These are phyloP conservation scores for Berberis vulgaris DNA, from an alignment of 164 flowering plant genomes.

Conservation along the genomic window DNA sequence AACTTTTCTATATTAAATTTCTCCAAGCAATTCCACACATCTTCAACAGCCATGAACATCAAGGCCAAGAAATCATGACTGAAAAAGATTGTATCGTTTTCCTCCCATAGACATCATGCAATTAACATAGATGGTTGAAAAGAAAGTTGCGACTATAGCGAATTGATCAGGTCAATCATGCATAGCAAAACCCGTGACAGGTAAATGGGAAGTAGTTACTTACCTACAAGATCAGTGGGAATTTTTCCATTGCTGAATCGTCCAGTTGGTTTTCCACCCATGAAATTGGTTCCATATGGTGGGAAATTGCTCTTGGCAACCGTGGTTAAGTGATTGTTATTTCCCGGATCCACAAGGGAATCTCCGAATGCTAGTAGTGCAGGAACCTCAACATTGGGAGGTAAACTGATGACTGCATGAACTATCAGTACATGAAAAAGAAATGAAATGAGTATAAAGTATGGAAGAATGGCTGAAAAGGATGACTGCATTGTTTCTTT, in stretches of 20 bases:
- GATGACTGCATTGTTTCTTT: slow-evolving; percentile 1
- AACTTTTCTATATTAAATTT: too few relatives aligned
- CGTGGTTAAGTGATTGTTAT: slow-evolving; percentile 36
- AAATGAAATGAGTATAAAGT: background rate
- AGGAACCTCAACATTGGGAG: slow-evolving; percentile 14
- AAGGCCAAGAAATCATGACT: too few relatives aligned
- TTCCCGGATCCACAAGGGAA: slow-evolving; percentile 51
- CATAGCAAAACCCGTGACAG: background rate
- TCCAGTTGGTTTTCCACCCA: slow-evolving; percentile 38
- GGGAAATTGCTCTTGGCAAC: slow-evolving; percentile 25
- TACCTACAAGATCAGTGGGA: slow-evolving; percentile 33
- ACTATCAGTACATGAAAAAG: background rate
- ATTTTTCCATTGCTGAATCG: slow-evolving; percentile 44
- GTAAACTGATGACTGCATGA: background rate
- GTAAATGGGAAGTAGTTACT: background rate
- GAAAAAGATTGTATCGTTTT: too few relatives aligned
- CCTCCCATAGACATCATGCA: too few relatives aligned
- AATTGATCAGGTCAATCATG: too few relatives aligned
- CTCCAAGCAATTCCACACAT: too few relatives aligned
- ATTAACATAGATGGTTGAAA: too few relatives aligned
- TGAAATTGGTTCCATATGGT: slow-evolving; percentile 44
- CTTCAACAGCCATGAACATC: too few relatives aligned
- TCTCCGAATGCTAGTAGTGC: slow-evolving; percentile 46
- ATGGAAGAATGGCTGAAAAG: slow-evolving; percentile 14
- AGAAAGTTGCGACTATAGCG: too few relatives aligned